Evolutionary conservation across 257 asterid genomes (phyloP), one percentile per base, ranked within the genome.

Genomic region (Nicotiana noctiflora): DNA sequence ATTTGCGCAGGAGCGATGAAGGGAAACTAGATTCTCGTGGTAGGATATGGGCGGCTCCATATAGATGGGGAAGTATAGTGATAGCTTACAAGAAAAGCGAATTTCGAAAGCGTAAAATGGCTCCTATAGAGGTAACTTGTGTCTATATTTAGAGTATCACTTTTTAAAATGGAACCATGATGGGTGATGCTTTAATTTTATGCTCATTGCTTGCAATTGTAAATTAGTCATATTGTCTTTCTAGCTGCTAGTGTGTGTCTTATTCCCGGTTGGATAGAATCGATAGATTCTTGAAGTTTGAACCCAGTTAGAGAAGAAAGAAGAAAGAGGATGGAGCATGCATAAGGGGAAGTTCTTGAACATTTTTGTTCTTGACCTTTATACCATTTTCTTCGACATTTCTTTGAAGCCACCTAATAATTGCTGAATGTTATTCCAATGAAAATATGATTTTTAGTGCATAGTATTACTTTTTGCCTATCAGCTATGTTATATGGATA

Each of bases 61-160:
- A 92, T 84, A 93, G 99, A 55, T 95, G 97, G 97, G 99, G 99
- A 79, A 93, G 91, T 91, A 83, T 93, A 87, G 99, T 95, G 86
- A 95, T 95, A 86, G 98, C 96, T 66, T 95, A 91, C 84, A 93
- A 92, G 84, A 89, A 88, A 82, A 91, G 79, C 68, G 93, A 92
- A 92, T 91, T 93, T 88, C 87, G 74, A 77, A 90, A 86, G 89
- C 93, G 52, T 80, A 91, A 95, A 83, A 80, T 93, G 86, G 88
- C 91, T 74, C 94, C 98, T 31, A 74, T 95, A 44, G 86, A 92
- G 97, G 99, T 93, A 82, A 85, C 75, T 59, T 67, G 27, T 81
- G 80, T 64, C 61, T 67, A 17, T 31, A 14, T 72, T 23, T 19
- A 0, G 40, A 23, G 60, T 23, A n/a, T 72, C 78, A 19, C 77